phyloP scores from a whole-genome alignment of 805 yeast species.

The Wickerhamomyces bisporus region DNA sequence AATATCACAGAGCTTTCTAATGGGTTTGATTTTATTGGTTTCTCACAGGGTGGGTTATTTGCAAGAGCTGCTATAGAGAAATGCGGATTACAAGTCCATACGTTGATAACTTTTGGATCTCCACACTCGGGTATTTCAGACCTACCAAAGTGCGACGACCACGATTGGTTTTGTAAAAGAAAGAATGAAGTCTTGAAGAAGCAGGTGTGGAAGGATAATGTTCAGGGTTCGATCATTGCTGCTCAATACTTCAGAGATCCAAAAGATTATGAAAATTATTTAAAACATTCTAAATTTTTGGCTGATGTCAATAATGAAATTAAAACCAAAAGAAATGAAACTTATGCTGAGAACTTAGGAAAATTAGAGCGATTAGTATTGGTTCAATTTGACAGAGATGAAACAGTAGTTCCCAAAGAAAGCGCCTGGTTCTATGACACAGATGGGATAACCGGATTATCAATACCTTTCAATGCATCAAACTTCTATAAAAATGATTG shows the following conservation, averaged over 20 bases:
- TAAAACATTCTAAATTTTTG: slow-evolving; percentile 51
- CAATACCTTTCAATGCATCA: slow-evolving; percentile 45
- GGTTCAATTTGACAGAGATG: slow-evolving; percentile 55
- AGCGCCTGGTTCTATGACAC: slow-evolving; percentile 62
- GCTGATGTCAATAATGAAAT: slow-evolving; percentile 67
- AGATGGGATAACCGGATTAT: slow-evolving; percentile 36
- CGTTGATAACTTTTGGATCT: slow-evolving; percentile 69
- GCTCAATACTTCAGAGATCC: slow-evolving; percentile 78
- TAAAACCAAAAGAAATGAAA: slow-evolving; percentile 25
- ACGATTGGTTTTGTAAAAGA: slow-evolving; percentile 55
- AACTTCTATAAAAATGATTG: slow-evolving; percentile 46
- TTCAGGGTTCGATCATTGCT: slow-evolving; percentile 56
- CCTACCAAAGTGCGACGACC: slow-evolving; percentile 50
- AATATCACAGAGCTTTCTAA: slow-evolving; percentile 37
- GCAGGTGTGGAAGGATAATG: slow-evolving; percentile 53
- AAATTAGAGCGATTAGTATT: slow-evolving; percentile 50
- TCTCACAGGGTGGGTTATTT: slow-evolving; percentile 82
- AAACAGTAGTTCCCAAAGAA: slow-evolving; percentile 68
- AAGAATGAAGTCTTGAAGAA: slow-evolving; percentile 49
- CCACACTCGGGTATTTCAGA: slow-evolving; percentile 77
- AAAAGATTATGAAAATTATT: slow-evolving; percentile 44
- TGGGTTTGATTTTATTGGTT: slow-evolving; percentile 74
- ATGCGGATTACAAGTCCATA: slow-evolving; percentile 44
- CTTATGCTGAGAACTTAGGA: slow-evolving; percentile 40
- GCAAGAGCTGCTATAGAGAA: slow-evolving; percentile 61